phyloP scores from a whole-genome alignment of 2,329 filamentous ascomycete species.

The Paecilomyces formosus region DNA sequence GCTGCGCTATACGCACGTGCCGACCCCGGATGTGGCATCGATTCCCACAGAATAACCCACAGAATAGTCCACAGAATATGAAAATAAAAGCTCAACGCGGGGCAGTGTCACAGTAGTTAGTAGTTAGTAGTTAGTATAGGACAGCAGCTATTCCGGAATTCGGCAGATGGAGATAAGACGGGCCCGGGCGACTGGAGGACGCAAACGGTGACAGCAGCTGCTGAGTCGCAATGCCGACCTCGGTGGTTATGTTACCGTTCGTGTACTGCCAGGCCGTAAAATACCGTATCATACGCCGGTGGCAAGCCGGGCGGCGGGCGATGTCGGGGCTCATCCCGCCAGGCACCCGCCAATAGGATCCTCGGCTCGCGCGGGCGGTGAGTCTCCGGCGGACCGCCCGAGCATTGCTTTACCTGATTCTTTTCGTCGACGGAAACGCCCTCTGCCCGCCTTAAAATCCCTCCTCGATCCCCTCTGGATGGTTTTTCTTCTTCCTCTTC shows the following conservation, averaged over 20 bases:
- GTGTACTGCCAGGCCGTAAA: too few species aligned
- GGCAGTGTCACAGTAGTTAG: too few species aligned
- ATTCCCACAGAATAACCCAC: too few species aligned
- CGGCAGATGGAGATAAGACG: too few species aligned
- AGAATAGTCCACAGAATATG: too few species aligned
- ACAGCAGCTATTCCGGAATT: too few species aligned
- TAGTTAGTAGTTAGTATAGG: too few species aligned
- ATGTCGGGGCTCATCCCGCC: neutral
- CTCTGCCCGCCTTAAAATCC: constrained; percentile 15
- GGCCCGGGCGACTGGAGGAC: neutral
- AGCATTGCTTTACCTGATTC: constrained; percentile 3
- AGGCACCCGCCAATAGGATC: neutral
- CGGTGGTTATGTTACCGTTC: too few species aligned
- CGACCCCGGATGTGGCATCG: too few species aligned
- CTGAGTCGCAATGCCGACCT: neutral
- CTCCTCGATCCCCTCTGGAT: constrained; percentile 3
- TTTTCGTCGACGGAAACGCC: constrained; percentile 4
- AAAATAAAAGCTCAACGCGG: too few species aligned
- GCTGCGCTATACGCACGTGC: too few species aligned
- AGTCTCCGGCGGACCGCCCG: neutral
- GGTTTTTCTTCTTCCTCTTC: neutral
- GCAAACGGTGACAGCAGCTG: neutral
- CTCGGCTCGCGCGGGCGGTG: neutral
- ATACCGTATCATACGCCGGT: too few species aligned
- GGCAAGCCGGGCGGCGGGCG: neutral